Evolutionary conservation across 2,329 filamentous ascomycete species (phyloP).

Genomic region (Macrophomina pseudophaseolina): DNA sequence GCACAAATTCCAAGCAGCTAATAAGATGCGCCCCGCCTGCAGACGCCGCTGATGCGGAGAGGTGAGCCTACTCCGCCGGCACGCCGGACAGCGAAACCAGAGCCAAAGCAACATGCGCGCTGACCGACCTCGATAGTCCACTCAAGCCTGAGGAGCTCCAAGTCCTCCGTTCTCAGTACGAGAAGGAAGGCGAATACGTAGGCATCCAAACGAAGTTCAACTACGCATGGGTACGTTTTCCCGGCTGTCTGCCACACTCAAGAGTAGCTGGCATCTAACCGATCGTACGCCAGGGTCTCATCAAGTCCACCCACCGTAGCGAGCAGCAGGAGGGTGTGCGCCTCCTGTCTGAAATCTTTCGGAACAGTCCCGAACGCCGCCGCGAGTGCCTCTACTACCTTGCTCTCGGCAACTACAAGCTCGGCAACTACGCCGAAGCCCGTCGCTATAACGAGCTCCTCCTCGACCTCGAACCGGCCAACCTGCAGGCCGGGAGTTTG

Average conservation of each 20-base stretch:
- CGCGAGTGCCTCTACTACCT: constrained; percentile 99
- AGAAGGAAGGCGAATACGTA: constrained; percentile 96
- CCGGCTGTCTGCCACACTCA: background rate
- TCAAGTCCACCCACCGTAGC: constrained; percentile 82
- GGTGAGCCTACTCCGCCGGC: constrained; percentile 57
- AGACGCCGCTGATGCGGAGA: constrained; percentile 99
- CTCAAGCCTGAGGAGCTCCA: constrained; percentile 90
- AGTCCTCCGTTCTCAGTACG: constrained; percentile 91
- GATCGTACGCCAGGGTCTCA: constrained; percentile 71
- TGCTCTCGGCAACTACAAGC: constrained; percentile 95
- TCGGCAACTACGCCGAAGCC: constrained; percentile 96
- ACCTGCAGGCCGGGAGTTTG: constrained; percentile 87
- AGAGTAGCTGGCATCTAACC: background rate
- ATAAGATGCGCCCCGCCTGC: constrained; percentile 32
- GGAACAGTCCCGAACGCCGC: constrained; percentile 86
- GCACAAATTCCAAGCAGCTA: background rate
- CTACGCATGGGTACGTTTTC: constrained; percentile 82
- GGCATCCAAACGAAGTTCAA: constrained; percentile 99
- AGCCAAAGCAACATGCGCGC: background rate
- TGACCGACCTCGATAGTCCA: constrained; percentile 60
- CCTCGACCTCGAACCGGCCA: constrained; percentile 86
- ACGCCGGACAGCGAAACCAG: constrained; percentile 1
- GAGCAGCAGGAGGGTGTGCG: constrained; percentile 96
- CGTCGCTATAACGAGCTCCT: constrained; percentile 92
- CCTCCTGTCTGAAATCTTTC: constrained; percentile 95